Conservation (phyloP, 225 moss, liverwort and hornwort species). For the Takakia lepidozioides region DNA sequence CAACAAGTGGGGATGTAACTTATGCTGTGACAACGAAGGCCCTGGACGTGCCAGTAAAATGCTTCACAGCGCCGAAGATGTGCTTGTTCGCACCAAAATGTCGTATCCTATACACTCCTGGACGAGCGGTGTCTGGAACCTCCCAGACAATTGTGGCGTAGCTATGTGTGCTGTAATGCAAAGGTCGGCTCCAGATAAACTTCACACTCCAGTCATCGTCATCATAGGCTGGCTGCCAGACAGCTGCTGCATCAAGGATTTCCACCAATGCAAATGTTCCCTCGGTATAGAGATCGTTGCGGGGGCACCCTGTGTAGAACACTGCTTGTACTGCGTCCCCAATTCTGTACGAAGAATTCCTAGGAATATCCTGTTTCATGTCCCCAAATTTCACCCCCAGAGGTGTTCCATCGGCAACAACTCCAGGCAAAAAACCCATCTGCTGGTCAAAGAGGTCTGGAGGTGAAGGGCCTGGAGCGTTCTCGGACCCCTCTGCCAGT, state of each 20-base stretch:
- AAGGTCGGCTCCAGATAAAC: slow-evolving; percentile 65
- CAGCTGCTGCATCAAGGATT: slow-evolving; percentile 51
- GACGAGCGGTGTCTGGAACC: slow-evolving; percentile 42
- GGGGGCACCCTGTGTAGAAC: slow-evolving; percentile 91
- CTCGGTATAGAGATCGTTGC: slow-evolving; percentile 80
- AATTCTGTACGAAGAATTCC: slow-evolving; percentile 48
- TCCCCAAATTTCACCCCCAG: slow-evolving; percentile 65
- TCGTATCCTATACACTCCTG: slow-evolving; percentile 75
- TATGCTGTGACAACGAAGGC: slow-evolving; percentile 31
- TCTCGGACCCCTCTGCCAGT: slow-evolving; percentile 53
- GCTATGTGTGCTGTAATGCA: slow-evolving; percentile 56
- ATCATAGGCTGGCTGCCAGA: slow-evolving; percentile 61
- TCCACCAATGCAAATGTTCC: slow-evolving; percentile 83
- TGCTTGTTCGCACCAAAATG: slow-evolving; percentile 95
- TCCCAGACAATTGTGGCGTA: slow-evolving; percentile 73
- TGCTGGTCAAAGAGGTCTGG: slow-evolving; percentile 77
- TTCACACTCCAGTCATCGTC: slow-evolving; percentile 93
- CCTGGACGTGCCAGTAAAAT: slow-evolving; percentile 87
- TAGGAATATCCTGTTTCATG: slow-evolving; percentile 61
- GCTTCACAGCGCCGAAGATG: slow-evolving; percentile 82
- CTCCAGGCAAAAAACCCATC: slow-evolving; percentile 76
- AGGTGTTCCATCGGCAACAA: slow-evolving; percentile 69
- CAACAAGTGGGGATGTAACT: too few relatives aligned
- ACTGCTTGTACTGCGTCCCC: slow-evolving; percentile 75
- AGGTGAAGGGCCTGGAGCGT: slow-evolving; percentile 71